Evolutionary conservation across 352 stramenopile species (phyloP).

Genomic region (Globisporangium cylindrosporum): DNA sequence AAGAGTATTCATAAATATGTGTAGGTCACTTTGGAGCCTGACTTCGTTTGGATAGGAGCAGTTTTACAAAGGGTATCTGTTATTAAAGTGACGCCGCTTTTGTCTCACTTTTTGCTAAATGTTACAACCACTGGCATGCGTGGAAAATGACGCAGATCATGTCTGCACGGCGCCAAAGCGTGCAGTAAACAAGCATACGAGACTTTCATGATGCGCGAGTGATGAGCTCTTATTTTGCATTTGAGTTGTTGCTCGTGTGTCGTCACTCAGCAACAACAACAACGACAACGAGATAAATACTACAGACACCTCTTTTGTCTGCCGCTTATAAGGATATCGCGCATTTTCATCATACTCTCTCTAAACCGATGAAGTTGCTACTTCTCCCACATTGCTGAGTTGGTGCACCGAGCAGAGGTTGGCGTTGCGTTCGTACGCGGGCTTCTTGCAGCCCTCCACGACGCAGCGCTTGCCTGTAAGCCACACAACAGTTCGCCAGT

Average conservation of each 20-base stretch:
- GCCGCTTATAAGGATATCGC: neutral
- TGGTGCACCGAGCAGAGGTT: conserved; percentile 43
- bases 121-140: no score
- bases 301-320: neutral
- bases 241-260: neutral
- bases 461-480: conserved; percentile 46
- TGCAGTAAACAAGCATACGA: neutral
- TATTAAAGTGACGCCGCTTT: no score
- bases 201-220: neutral
- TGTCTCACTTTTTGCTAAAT: no score
- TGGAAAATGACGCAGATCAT: no score
- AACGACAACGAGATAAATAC: conserved; percentile 7
- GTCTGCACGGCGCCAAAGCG: no score
- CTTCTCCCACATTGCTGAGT: conserved; percentile 6
- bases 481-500: neutral
- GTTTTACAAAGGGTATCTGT: no score
- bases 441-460: conserved; percentile 42
- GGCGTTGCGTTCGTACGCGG: conserved; percentile 45
- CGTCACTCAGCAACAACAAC: neutral
- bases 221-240: neutral
- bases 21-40: no score
- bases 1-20: no score
- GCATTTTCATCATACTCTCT: neutral
- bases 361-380: neutral
- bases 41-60: no score